These are phyloP conservation scores for Xylariaceae sp. DNA, from an alignment of 2,329 filamentous ascomycete species.

Conservation along the genomic window DNA sequence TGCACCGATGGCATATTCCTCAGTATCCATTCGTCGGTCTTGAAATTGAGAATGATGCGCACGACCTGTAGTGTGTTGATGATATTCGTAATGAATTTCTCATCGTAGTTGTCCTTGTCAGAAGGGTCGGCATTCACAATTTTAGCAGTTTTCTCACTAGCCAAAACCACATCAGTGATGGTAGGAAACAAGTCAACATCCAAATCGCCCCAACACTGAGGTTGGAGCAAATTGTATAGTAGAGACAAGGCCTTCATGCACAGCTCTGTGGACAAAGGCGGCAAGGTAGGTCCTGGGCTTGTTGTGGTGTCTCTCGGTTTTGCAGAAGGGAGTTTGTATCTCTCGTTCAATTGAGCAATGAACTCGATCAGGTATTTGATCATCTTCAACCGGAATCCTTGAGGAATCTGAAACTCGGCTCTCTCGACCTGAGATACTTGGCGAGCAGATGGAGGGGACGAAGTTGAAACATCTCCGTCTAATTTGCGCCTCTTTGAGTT, in stretches of 20 bases:
- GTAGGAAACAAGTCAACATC: slow-evolving; percentile 90
- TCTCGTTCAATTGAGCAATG: slow-evolving; percentile 84
- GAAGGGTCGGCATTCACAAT: slow-evolving; percentile 58
- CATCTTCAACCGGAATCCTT: slow-evolving; percentile 70
- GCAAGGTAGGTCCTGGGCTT: slow-evolving; percentile 45
- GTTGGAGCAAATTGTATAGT: slow-evolving; percentile 79
- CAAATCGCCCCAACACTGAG: slow-evolving; percentile 86
- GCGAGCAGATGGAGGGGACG: slow-evolving; percentile 53
- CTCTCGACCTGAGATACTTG: slow-evolving; percentile 49
- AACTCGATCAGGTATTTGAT: slow-evolving; percentile 95
- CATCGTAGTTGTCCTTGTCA: slow-evolving; percentile 72
- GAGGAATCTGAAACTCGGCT: slow-evolving; percentile 66
- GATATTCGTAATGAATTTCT: slow-evolving; percentile 81
- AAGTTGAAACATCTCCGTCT: slow-evolving; percentile 58
- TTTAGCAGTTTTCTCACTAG: slow-evolving; percentile 70
- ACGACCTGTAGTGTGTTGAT: slow-evolving; percentile 93
- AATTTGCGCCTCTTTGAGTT: slow-evolving; percentile 72
- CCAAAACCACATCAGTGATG: slow-evolving; percentile 80
- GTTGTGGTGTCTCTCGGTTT: slow-evolving; percentile 57
- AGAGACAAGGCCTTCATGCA: slow-evolving; percentile 81
- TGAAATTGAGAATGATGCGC: slow-evolving; percentile 82
- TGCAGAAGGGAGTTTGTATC: slow-evolving; percentile 72
- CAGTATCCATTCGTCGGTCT: slow-evolving; percentile 86
- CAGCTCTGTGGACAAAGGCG: slow-evolving; percentile 67
- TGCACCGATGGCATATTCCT: slow-evolving; percentile 75